Percentiles rank a stretch among this genome's conserved stretches.
Conservation (phyloP, 495 filamentous ascomycete species). For the Talaromyces adpressus region DNA sequence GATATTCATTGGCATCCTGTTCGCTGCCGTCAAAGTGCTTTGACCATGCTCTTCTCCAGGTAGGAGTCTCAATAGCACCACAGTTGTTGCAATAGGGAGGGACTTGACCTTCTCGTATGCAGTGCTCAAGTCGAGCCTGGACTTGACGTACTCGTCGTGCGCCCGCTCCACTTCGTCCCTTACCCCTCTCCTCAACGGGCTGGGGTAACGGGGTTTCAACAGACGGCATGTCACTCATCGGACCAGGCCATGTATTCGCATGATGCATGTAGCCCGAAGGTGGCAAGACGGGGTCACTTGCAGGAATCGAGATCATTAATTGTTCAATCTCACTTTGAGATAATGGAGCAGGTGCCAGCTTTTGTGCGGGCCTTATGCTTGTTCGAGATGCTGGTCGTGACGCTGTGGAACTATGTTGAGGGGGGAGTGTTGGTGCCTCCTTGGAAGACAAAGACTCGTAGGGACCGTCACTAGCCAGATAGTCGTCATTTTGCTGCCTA, state of each 20-base stretch:
- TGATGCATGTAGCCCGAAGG: constrained; percentile 30
- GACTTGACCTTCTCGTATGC: constrained; percentile 63
- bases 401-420: constrained; percentile 12
- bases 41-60: constrained; percentile 85
- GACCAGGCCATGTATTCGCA: constrained; percentile 40
- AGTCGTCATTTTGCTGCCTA: constrained; percentile 17
- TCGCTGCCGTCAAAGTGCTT: constrained; percentile 58
- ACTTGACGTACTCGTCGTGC: constrained; percentile 32
- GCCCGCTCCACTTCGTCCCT: constrained; percentile 29
- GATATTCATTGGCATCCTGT: constrained; percentile 55
- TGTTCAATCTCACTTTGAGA: constrained; percentile 30
- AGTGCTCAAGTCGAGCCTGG: constrained; percentile 49
- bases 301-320: constrained; percentile 36
- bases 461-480: constrained; percentile 14
- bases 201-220: constrained; percentile 27
- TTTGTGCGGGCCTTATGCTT: constrained; percentile 28
- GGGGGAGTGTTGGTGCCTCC: constrained; percentile 12
- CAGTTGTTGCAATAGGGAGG: constrained; percentile 88
- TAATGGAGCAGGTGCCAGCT: constrained; percentile 33
- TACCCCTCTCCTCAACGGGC: constrained; percentile 18
- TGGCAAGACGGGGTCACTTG: constrained; percentile 50
- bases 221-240: constrained; percentile 31
- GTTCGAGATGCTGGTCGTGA: constrained; percentile 34
- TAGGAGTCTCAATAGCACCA: constrained; percentile 88
- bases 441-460: constrained; percentile 16